A percentile compares a stretch with the other conserved stretches of the same genome.
These are phyloP conservation scores for Cymbomonas tetramitiformis DNA, from an alignment of 139 green algal genomes.

Conservation along the genomic window DNA sequence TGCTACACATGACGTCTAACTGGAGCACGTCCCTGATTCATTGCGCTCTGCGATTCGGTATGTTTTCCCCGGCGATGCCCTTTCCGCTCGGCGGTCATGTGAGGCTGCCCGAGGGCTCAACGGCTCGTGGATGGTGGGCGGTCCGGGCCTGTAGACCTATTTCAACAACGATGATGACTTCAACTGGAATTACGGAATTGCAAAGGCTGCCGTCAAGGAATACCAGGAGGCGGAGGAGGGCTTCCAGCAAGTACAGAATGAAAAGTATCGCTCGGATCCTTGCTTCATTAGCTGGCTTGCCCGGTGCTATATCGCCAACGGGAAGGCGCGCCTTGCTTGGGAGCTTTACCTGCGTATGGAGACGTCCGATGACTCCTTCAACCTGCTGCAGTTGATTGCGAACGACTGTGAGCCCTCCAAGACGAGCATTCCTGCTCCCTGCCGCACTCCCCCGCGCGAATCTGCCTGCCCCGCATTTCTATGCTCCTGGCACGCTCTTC, in stretches of 20 bases:
- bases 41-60: too few relatives aligned
- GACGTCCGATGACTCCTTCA: conserved; percentile 39
- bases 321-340: conserved; percentile 46
- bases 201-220: conserved; percentile 41
- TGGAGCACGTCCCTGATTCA: too few relatives aligned
- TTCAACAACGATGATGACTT: conserved; percentile 52
- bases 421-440: too few relatives aligned
- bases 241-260: conserved; percentile 42
- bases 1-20: too few relatives aligned
- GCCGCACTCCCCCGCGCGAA: too few relatives aligned
- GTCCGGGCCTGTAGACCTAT: too few relatives aligned
- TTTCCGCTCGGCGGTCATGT: not conserved
- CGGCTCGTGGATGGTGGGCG: not conserved
- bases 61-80: not conserved
- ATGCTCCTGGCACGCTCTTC: too few relatives aligned
- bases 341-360: conserved; percentile 56
- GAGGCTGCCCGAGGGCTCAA: not conserved
- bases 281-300: conserved; percentile 46
- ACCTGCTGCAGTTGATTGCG: conserved; percentile 57
- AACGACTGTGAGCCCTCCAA: too few relatives aligned
- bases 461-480: too few relatives aligned
- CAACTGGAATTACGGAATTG: conserved; percentile 71
- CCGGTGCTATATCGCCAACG: conserved; percentile 59
- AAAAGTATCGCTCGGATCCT: conserved; percentile 44
- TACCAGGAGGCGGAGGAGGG: conserved; percentile 57